phyloP scores from a whole-genome alignment of 139 green algal species.

The Monoraphidium neglectum region DNA sequence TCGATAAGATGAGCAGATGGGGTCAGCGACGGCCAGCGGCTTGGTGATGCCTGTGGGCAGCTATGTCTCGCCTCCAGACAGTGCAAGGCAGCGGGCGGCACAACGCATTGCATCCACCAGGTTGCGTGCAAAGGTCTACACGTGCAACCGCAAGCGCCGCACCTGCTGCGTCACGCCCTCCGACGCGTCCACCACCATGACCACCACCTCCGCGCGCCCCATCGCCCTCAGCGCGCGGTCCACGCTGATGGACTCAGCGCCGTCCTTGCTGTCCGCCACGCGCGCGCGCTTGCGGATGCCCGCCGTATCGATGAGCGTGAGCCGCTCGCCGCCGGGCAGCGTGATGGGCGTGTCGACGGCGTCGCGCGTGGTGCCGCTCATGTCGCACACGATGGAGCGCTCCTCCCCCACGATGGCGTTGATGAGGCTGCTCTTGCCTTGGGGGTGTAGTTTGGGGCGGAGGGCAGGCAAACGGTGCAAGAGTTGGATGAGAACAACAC shows the following conservation, averaged over 20 bases:
- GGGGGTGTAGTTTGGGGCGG: background rate
- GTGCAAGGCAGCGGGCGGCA: too few species aligned
- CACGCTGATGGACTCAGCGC: slow-evolving; percentile 81
- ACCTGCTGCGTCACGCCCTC: slow-evolving; percentile 85
- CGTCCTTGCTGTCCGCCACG: slow-evolving; percentile 71
- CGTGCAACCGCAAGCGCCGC: background rate
- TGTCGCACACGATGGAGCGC: slow-evolving; percentile 91
- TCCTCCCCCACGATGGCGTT: slow-evolving; percentile 91
- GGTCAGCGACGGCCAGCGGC: too few species aligned
- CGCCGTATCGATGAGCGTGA: slow-evolving; percentile 96
- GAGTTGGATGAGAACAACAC: background rate
- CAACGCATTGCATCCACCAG: background rate
- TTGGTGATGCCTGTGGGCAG: too few species aligned
- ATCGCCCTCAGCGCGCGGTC: slow-evolving; percentile 86
- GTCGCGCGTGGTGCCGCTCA: slow-evolving; percentile 94
- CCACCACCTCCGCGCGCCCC: slow-evolving; percentile 84
- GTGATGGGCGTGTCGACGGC: slow-evolving; percentile 89
- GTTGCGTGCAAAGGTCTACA: background rate
- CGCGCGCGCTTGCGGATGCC: slow-evolving; percentile 86
- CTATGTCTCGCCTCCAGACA: too few species aligned
- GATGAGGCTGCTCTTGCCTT: slow-evolving; percentile 91
- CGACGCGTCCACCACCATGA: slow-evolving; percentile 89
- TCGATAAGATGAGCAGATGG: too few species aligned
- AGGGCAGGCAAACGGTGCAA: too few species aligned
- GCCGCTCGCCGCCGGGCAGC: slow-evolving; percentile 61